Percentiles rank a stretch among this genome's conserved stretches.
phyloP scores from a whole-genome alignment of 345 rosid genomes.

The Luvunga scandens region DNA sequence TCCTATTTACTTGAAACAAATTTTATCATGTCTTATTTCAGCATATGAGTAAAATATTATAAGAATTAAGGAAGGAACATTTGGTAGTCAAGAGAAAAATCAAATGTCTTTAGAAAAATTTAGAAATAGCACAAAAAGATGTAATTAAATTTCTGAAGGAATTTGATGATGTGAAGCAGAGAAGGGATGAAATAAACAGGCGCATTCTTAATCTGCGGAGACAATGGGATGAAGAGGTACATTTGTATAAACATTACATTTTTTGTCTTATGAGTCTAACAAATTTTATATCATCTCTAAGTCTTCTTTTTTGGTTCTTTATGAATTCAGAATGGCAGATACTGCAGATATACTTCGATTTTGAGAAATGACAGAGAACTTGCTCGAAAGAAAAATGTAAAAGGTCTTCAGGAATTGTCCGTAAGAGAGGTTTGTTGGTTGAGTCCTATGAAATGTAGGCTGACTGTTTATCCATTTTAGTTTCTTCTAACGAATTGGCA shows the following conservation, averaged over 20 bases:
- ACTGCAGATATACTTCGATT: background rate
- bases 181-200: background rate
- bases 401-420: slow-evolving; percentile 52
- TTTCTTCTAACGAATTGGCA: slow-evolving; percentile 2
- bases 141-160: background rate
- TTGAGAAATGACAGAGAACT: slow-evolving; percentile 54
- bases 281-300: background rate
- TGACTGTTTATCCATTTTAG: background rate
- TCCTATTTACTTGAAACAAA: background rate
- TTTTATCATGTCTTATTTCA: background rate
- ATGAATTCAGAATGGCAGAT: background rate
- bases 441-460: background rate
- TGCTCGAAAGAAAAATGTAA: slow-evolving; percentile 54
- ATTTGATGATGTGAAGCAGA: background rate
- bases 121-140: background rate
- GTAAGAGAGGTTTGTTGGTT: slow-evolving; percentile 41
- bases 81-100: background rate
- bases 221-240: background rate
- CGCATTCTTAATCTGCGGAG: background rate
- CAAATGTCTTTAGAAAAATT: background rate
- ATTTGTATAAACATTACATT: background rate
- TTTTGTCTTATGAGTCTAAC: background rate
- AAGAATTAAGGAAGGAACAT: background rate
- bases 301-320: background rate
- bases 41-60: background rate